Conservation (phyloP, 1,139 yeast species). For the Hyphopichia pseudoburtonii region DNA sequence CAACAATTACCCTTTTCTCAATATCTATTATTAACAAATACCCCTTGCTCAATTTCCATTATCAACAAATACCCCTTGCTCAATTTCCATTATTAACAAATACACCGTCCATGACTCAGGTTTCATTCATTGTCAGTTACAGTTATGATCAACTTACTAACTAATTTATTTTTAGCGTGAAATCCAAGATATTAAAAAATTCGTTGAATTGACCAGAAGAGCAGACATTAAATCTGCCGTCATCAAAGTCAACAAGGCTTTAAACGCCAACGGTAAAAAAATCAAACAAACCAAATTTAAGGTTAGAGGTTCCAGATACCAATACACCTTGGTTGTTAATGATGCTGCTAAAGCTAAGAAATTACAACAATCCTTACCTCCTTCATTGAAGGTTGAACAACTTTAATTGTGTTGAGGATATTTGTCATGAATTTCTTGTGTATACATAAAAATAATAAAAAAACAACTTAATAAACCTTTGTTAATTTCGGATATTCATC, state of each 20-base stretch:
- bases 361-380: conserved; percentile 97
- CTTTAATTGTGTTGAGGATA: conserved; percentile 2
- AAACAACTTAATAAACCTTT: neutral
- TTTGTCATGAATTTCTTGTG: conserved; percentile 1
- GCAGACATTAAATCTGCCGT: conserved; percentile 92
- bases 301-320: conserved; percentile 94
- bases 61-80: neutral
- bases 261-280: conserved; percentile 80
- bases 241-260: conserved; percentile 86
- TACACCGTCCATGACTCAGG: neutral
- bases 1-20: no score
- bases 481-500: neutral
- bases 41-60: no score
- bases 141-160: conserved; percentile 16
- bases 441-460: conserved; percentile 2
- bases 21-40: no score
- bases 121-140: neutral
- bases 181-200: conserved; percentile 95
- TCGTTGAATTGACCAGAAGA: conserved; percentile 97
- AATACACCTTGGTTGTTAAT: conserved; percentile 94
- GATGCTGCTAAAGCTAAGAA: conserved; percentile 98
- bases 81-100: neutral
- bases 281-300: conserved; percentile 97
- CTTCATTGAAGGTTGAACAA: conserved; percentile 60
- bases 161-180: conserved; percentile 44